Evolutionary conservation across 2,329 filamentous ascomycete genomes (phyloP).

Genomic region (Fusarium sp.): DNA sequence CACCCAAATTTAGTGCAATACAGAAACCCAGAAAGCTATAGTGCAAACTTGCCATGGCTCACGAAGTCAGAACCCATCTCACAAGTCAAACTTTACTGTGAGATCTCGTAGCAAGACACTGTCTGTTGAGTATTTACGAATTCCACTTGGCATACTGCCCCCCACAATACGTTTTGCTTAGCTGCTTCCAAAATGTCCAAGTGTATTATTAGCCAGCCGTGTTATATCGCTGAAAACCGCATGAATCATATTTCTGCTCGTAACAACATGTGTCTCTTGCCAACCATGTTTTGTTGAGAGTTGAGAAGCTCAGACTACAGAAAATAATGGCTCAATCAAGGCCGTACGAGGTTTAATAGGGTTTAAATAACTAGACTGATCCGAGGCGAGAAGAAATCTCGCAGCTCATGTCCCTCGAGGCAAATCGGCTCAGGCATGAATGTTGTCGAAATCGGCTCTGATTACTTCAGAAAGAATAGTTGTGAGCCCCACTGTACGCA

Average conservation of each 20-base stretch:
- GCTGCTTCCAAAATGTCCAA: background rate
- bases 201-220: background rate
- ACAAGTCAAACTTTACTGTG: background rate
- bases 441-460: background rate
- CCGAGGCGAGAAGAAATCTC: background rate
- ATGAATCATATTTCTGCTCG: background rate
- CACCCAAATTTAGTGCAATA: background rate
- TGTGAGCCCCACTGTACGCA: background rate
- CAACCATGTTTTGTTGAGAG: background rate
- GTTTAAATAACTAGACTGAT: background rate
- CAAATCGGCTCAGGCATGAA: background rate
- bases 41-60: background rate
- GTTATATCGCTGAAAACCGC: background rate
- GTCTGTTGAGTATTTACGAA: background rate
- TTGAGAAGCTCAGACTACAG: background rate
- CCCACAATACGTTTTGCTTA: background rate
- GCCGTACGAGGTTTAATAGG: background rate
- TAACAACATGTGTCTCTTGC: background rate
- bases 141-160: slow-evolving; percentile 2
- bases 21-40: background rate
- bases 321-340: background rate
- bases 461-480: background rate
- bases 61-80: background rate
- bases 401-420: background rate
- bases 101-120: slow-evolving; percentile 8